Conservation (phyloP, 768 basidiomycete species). For the Boletus tylopilopsis region DNA sequence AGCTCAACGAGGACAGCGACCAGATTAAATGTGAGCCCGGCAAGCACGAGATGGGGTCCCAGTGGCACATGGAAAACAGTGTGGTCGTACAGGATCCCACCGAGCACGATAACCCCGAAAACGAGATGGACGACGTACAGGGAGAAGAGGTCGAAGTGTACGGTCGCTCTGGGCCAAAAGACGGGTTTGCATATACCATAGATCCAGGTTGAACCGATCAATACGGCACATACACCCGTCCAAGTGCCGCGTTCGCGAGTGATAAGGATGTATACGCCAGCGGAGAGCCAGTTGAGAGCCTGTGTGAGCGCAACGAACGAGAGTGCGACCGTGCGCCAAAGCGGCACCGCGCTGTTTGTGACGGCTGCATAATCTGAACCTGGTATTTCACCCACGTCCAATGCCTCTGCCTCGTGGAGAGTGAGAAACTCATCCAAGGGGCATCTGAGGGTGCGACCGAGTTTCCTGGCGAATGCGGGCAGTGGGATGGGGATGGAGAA, state of each 20-base stretch:
- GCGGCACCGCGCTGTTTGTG: constrained; percentile 29
- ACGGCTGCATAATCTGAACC: neutral
- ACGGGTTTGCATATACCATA: constrained; percentile 60
- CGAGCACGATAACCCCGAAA: constrained; percentile 46
- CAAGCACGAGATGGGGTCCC: constrained; percentile 30
- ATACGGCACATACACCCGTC: constrained; percentile 38
- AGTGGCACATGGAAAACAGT: constrained; percentile 40
- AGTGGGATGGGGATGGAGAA: constrained; percentile 30
- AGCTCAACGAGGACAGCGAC: constrained; percentile 41
- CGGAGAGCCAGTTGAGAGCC: constrained; percentile 55
- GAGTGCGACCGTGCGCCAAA: constrained; percentile 63
- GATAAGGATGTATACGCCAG: constrained; percentile 50
- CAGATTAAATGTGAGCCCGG: constrained; percentile 39
- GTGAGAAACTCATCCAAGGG: constrained; percentile 43
- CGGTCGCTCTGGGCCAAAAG: constrained; percentile 49
- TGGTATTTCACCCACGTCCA: constrained; percentile 23
- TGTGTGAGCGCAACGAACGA: constrained; percentile 53
- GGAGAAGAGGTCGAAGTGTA: constrained; percentile 59
- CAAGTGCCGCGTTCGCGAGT: constrained; percentile 35
- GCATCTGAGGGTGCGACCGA: constrained; percentile 15
- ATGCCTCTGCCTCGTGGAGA: constrained; percentile 53
- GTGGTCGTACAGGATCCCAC: constrained; percentile 52
- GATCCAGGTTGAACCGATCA: constrained; percentile 59
- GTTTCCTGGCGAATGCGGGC: constrained; percentile 16
- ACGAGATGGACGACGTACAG: constrained; percentile 51